Evolutionary conservation across 192 early-diverging fungal species (phyloP).

Genomic region (Podila minutissima): DNA sequence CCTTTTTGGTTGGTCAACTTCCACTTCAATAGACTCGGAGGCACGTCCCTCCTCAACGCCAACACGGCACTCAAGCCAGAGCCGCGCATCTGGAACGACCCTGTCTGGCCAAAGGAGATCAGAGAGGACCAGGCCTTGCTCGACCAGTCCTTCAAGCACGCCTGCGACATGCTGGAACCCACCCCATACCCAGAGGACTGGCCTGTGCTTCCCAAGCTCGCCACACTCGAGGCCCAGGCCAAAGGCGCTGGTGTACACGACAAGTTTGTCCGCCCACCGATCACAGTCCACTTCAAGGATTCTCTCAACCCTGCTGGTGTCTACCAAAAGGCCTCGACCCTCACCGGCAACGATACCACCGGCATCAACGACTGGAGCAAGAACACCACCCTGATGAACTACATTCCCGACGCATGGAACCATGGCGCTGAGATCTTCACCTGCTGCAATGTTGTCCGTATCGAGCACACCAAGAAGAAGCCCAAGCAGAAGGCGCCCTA

Average conservation of each 20-base stretch:
- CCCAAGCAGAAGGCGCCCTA: conserved; percentile 21
- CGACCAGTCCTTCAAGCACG: conserved; percentile 47
- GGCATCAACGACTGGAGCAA: conserved; percentile 61
- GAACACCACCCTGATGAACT: conserved; percentile 57
- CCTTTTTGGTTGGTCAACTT: too few relatives aligned
- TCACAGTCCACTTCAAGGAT: conserved; percentile 54
- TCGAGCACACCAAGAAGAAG: conserved; percentile 34
- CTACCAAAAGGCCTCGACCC: conserved; percentile 39
- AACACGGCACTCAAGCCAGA: conserved; percentile 55
- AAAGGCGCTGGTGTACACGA: conserved; percentile 38
- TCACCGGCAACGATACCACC: conserved; percentile 56
- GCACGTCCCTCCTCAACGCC: conserved; percentile 58
- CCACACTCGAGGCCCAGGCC: conserved; percentile 51
- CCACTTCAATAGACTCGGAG: conserved; percentile 49
- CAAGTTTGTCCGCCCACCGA: conserved; percentile 51
- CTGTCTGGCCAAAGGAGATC: conserved; percentile 53
- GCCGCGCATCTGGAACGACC: conserved; percentile 46
- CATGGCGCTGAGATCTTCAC: conserved; percentile 59
- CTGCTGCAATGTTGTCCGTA: conserved; percentile 40
- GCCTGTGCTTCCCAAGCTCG: conserved; percentile 52
- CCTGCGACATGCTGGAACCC: conserved; percentile 51
- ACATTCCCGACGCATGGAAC: conserved; percentile 61
- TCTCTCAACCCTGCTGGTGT: conserved; percentile 56
- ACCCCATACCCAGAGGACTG: conserved; percentile 49
- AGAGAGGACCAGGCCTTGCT: conserved; percentile 33